These are phyloP conservation scores for Triangularia verruculosa DNA, from an alignment of 2,329 filamentous ascomycete species.

Conservation along the genomic window DNA sequence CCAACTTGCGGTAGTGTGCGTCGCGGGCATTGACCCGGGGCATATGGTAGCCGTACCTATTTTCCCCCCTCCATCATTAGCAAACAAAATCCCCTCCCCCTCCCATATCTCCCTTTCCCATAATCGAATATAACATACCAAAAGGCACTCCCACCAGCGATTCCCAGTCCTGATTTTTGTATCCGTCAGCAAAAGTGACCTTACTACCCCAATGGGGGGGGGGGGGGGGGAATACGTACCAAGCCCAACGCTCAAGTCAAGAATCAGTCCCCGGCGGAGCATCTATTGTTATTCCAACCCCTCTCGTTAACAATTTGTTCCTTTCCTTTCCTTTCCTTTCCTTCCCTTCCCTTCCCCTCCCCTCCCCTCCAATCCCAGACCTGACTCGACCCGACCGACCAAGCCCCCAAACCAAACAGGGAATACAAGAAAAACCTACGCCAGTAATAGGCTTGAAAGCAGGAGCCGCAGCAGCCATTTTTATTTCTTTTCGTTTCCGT, in stretches of 20 bases:
- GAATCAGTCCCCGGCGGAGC: slow-evolving; percentile 57
- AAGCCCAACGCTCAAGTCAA: slow-evolving; percentile 54
- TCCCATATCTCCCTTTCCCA: neutral
- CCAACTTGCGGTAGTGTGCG: slow-evolving; percentile 56
- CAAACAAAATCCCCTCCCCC: neutral
- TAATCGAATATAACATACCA: slow-evolving; percentile 45
- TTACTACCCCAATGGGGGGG: neutral
- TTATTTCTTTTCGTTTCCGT: slow-evolving; percentile 41
- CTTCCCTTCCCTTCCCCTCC: neutral
- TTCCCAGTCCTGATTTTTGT: slow-evolving; percentile 46
- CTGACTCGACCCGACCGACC: too few relatives aligned
- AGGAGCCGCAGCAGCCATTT: slow-evolving; percentile 12
- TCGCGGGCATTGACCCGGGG: slow-evolving; percentile 58
- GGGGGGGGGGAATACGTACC: slow-evolving; percentile 41
- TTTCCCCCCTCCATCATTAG: neutral
- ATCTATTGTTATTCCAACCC: slow-evolving; percentile 49
- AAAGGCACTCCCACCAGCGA: slow-evolving; percentile 53
- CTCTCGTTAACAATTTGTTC: slow-evolving; percentile 35
- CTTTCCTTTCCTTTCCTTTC: slow-evolving; percentile 9
- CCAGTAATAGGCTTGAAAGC: slow-evolving; percentile 54
- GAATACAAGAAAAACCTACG: slow-evolving; percentile 43
- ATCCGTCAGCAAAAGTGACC: too few relatives aligned
- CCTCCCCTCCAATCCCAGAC: neutral
- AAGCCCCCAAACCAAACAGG: neutral
- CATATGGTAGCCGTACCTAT: slow-evolving; percentile 61